Base-by-base conservation (phyloP, 2,329 filamentous ascomycete species). In the Trichoderma sp. region DNA sequence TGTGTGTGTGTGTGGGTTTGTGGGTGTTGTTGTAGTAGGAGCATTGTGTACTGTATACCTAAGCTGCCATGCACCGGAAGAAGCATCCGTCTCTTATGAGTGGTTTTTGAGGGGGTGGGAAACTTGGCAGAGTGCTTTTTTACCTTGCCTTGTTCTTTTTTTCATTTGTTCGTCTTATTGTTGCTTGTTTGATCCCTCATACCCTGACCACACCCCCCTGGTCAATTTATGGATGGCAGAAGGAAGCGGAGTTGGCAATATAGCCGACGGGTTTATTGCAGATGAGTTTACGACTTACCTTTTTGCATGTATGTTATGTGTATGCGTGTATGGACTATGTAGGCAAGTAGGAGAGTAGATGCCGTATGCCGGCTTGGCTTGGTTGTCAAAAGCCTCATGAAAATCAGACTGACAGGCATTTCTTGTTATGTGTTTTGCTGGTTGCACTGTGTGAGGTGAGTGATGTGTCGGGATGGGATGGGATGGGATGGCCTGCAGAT, bases 201-300 rank as follows among this genome's bases (percentile, higher is more conserved):
- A 39, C 43, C 62, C 62, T 53, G 62, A 53, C 39, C 43, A 64
- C 47, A 53, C 34, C 64, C 64, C 30, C 64, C 64, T 20, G 32
- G 32, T 43, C 50, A 30, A 13, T 47, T 67, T 32, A 58, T 43
- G 50, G 43, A 50, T 50, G 43, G 26, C 32, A 34, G 6, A 7
- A 67, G n/a, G 64, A 67, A 32, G 26, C 43, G 62, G 17, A 65
- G 36, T 15, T 34, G 64, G 64, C 47, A 30, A 58, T 67, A 32
- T 6, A 67, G 50, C 64, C 64, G 64, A 67, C 64, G 64, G 64
- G 64, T 57, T 30, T 53, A 28, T 58, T 43, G 34, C 64, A 57
- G 50, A 58, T 53, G 64, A 67, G 32, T 58, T 58, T 17, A 67
- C 23, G 50, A 43, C 6, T 67, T 15, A 5, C 34, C 13, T 39